These are phyloP conservation scores for Globomyces sp. DNA, from an alignment of 371 early-diverging fungal genomes.

Conservation along the genomic window DNA sequence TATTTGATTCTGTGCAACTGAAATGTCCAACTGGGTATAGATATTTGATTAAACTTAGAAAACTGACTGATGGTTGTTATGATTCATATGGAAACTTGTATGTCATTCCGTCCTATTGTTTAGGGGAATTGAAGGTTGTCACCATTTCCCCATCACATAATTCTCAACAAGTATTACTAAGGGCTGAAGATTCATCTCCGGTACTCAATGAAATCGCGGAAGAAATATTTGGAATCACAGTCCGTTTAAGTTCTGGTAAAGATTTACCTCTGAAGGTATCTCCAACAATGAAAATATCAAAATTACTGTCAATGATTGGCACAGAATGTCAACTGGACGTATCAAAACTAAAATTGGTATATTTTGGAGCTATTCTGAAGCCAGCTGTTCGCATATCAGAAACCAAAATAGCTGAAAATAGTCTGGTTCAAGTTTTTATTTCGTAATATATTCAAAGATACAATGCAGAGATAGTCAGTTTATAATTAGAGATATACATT, in stretches of 20 bases:
- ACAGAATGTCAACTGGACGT: not conserved
- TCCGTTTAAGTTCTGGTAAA: conserved; percentile 3
- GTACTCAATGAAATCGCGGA: not conserved
- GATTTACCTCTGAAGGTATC: conserved; percentile 1
- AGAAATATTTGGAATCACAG: conserved; percentile 7
- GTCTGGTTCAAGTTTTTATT: conserved; percentile 6
- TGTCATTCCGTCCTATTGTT: conserved; percentile 62
- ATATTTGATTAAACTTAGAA: not conserved
- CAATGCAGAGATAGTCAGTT: no score
- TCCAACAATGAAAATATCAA: conserved; percentile 11
- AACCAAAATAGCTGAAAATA: conserved; percentile 11
- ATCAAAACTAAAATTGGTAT: not conserved
- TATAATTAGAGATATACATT: no score
- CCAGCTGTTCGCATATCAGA: not conserved
- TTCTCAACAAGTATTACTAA: no score
- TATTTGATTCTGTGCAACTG: conserved; percentile 63
- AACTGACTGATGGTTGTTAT: conserved; percentile 66
- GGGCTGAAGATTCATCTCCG: no score
- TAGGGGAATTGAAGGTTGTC: conserved; percentile 26
- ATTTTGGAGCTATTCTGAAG: conserved; percentile 11
- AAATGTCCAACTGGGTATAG: conserved; percentile 61
- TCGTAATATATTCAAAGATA: no score
- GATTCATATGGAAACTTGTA: conserved; percentile 72
- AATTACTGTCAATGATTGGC: not conserved
- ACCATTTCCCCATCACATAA: not conserved